Evolutionary conservation across 768 basidiomycete genomes (phyloP).

Genomic region (Auriculariales sp.): DNA sequence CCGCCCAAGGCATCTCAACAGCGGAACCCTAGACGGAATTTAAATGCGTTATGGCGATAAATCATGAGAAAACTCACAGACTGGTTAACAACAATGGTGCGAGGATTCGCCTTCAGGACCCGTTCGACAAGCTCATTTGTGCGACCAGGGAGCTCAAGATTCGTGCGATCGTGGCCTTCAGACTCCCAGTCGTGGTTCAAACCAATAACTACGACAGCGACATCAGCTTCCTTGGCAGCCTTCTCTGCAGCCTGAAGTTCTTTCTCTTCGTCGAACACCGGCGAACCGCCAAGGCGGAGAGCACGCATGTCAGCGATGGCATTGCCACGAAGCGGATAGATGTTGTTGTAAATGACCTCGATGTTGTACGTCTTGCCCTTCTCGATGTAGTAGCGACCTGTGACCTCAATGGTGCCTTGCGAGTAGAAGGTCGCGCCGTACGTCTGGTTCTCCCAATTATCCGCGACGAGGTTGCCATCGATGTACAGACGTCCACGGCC

Average conservation of each 20-base stretch:
- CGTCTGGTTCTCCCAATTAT: constrained; percentile 17
- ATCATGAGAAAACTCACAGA: constrained; percentile 42
- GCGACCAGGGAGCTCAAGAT: constrained; percentile 50
- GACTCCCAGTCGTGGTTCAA: constrained; percentile 74
- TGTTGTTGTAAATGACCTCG: background rate
- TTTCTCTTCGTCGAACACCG: constrained; percentile 41
- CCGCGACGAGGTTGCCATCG: constrained; percentile 19
- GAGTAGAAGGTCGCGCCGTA: too few species aligned
- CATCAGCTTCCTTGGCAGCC: constrained; percentile 56
- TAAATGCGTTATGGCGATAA: constrained; percentile 20
- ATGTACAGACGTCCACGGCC: constrained; percentile 5
- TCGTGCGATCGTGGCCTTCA: constrained; percentile 58
- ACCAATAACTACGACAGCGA: constrained; percentile 61
- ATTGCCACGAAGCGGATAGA: too few species aligned
- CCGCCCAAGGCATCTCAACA: constrained; percentile 52
- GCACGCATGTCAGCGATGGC: constrained; percentile 17
- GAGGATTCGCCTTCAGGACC: constrained; percentile 38
- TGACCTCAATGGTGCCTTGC: too few species aligned
- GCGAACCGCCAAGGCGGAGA: constrained; percentile 59
- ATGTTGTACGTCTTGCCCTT: background rate
- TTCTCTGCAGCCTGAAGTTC: constrained; percentile 47
- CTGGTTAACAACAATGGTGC: constrained; percentile 34
- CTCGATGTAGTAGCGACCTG: background rate
- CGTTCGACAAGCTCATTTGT: constrained; percentile 44
- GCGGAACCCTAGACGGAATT: constrained; percentile 14